Conservation (phyloP, 306 rosid species). For the Senna tora region DNA sequence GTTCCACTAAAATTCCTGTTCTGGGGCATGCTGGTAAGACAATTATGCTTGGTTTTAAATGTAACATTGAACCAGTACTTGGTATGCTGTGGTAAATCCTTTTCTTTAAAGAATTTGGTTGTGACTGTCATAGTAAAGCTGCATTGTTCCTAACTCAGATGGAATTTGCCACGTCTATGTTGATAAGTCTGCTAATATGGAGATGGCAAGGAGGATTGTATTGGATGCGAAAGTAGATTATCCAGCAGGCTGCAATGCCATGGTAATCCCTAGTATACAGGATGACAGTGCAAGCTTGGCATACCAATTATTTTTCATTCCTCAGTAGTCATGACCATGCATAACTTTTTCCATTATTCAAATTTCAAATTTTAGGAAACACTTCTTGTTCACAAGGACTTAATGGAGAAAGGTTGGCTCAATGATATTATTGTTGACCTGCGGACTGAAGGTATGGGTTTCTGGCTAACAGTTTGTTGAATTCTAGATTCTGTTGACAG, state of each 20-base stretch:
- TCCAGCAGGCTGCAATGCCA: constrained; percentile 98
- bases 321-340: constrained; percentile 24
- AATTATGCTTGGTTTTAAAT: constrained; percentile 22
- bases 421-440: constrained; percentile 71
- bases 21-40: constrained; percentile 97
- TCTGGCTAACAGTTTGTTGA: constrained; percentile 19
- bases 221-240: constrained; percentile 93
- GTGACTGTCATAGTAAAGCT: constrained; percentile 23
- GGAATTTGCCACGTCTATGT: constrained; percentile 96
- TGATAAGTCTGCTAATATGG: constrained; percentile 92
- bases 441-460: constrained; percentile 65
- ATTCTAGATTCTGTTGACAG: background rate
- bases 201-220: constrained; percentile 77
- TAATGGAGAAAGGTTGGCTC: constrained; percentile 52
- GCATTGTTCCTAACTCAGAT: constrained; percentile 60
- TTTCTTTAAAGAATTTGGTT: constrained; percentile 28
- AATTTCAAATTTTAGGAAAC: constrained; percentile 78
- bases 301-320: constrained; percentile 8
- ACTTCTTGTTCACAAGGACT: constrained; percentile 87
- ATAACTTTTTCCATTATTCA: constrained; percentile 15
- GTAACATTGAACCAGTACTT: constrained; percentile 30
- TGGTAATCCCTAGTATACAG: constrained; percentile 61
- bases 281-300: constrained; percentile 22
- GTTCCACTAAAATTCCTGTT: constrained; percentile 94
- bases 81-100: constrained; percentile 14